Evolutionary conservation across 2,329 filamentous ascomycete species (phyloP), one percentile per base, ranked within the genome.

Genomic region (Parascedosporium putredinis): DNA sequence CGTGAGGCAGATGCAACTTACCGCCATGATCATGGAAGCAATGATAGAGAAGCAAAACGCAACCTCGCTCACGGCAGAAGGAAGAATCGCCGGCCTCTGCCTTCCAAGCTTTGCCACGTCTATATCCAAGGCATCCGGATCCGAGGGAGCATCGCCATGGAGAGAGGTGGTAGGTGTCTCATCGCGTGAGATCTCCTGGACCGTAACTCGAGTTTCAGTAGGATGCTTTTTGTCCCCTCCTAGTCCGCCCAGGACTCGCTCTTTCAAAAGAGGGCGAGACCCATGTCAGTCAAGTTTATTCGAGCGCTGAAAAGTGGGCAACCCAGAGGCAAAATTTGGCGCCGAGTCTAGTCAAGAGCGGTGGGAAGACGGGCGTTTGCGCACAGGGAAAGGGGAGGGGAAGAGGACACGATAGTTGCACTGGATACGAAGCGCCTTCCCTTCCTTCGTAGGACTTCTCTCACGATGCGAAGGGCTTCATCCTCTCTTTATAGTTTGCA

Each of bases 21-120:
- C 48, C 10, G 38, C 38, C 57, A 84, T 71, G 52, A 83, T 74
- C 66, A 83, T 81, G 45, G 79, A 82, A 53, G 77, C 73, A 14
- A 82, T 65, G 22, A 84, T 69, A 0, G 78, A 77, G 55, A 78
- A 75, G 58, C 80, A 74, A 58, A 86, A 86, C 20, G 74, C 72
- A 4, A 79, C 52, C 58, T 86, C 83, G n/a, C 73, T 63, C 63
- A 71, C 70, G 44, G 66, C 59, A 2, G 69, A 72, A 6, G 62
- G 60, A 58, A 86, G 82, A 34, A 66, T 65, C 3, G 70, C 66
- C 2, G 83, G 83, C 3, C 83, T 70, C 57, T 81, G 70, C 50
- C 81, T 72, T 38, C 82, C 83, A 1, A 86, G 68, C 18, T 72
- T 69, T 57, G 85, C 78, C 45, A 86, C 65, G 47, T 71, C 67